Base-by-base conservation (phyloP, 495 filamentous ascomycete species). In the Acidiella bohemica region DNA sequence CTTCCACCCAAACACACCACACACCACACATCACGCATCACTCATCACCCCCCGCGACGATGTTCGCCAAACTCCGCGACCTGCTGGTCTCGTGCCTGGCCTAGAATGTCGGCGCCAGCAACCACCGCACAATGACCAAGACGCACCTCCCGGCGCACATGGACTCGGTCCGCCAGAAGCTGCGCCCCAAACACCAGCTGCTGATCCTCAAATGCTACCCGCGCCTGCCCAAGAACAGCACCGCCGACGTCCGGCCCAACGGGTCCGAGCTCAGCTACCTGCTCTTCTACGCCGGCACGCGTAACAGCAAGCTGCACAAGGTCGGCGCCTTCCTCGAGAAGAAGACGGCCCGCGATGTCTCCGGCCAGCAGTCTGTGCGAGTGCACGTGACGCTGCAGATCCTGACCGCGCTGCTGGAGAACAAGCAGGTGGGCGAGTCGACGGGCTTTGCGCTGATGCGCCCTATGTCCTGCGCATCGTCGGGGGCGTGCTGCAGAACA, bases 181-280 rank as follows among this genome's bases (percentile, higher is more conserved):
- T 66, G 53, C 81, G 85, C 40, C 86, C 87, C 16, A 93, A 93
- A 61, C 87, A 95, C 60, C 86, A 93, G 67, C 78, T 93, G 42
- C 65, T 95, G 36, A 77, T 92, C 35, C 70, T 93, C 22, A 93
- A 93, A 60, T 95, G 87, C 66, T 95, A 92, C 62, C 87, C 87
- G 22, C 75, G 73, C 47, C 86, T 82, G 40, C 80, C 83, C 39
- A 93, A 93, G 62, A 83, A 81, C 44, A 82, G 82, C 32, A 24
- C 40, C 6, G 72, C 80, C 54, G 83, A 92, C 47, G 82, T 93
- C 42, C 88, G 85, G 60, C 84, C 87, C 7, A 95, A 95, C 56
- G 78, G 82, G 31, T 90, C 81, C 60, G 87, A 95, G 65, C 75
- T 95, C 29, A 92, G 83, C 56, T 95, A 95, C 57, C 72, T 95